Conservation (phyloP, 305 asterid species). For the Petunia hybrid region DNA sequence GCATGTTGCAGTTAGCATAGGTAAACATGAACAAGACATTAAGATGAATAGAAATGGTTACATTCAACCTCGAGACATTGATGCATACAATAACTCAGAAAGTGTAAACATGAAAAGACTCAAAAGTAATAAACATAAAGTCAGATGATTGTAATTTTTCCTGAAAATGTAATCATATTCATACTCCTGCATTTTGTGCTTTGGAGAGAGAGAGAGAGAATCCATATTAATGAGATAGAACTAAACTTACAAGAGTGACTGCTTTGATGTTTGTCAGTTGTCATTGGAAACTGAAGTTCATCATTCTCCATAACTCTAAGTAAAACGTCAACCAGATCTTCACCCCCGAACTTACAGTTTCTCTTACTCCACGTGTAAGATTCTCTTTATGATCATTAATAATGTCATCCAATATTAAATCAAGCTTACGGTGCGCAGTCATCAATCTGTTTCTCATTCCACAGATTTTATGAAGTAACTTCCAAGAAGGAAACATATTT, state of each 20-base stretch:
- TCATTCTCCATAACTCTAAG: conserved; percentile 11
- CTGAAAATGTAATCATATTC: background rate
- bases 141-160: too few relatives aligned
- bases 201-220: background rate
- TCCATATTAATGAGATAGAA: background rate
- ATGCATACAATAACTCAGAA: background rate
- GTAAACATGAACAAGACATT: background rate
- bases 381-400: conserved; percentile 28
- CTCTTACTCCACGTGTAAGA: background rate
- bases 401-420: conserved; percentile 21
- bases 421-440: conserved; percentile 16
- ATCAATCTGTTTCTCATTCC: conserved; percentile 29
- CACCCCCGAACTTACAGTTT: background rate
- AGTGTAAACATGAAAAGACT: too few relatives aligned
- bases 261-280: conserved; percentile 29
- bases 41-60: background rate
- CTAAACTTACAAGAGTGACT: conserved; percentile 25
- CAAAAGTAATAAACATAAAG: too few relatives aligned
- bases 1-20: too few relatives aligned
- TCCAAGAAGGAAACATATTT: conserved; percentile 35
- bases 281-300: conserved; percentile 23
- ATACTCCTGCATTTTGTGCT: background rate
- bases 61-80: background rate
- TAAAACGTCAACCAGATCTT: conserved; percentile 38
- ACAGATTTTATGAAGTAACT: background rate